Base-by-base conservation (phyloP, 495 filamentous ascomycete species). In the Parathielavia hyrcaniae region DNA sequence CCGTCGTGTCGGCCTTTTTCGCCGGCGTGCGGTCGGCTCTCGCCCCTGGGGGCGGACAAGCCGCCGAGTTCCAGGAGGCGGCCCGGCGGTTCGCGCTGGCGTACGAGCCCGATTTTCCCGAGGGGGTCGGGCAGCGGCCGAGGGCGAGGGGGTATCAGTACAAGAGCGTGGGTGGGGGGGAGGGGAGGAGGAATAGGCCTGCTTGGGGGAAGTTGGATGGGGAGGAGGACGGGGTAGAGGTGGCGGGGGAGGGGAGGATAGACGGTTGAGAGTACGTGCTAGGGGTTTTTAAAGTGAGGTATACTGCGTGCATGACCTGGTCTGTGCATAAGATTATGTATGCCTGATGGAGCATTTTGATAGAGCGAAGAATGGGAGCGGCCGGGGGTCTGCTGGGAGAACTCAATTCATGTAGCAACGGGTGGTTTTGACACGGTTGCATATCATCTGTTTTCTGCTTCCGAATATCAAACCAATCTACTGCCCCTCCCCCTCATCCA, bases 141-240 rank as follows among this genome's bases (percentile, higher is more conserved):
- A 78, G 91, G 59, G 75, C 91, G 41, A 81, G 92, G 62, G 92
- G 92, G 22, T 95, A 97, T 61, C 88, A 95, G 63, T 86, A 85
- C 59, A 88, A 87, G 66, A 78, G 83, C 50, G 79, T 83, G 76
- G 83, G 20, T 77, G 83, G n/a, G n/a, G 76, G 79, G 12, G 83
- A 86, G 57, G 69, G 74, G 22, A 86, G 79, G 70, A 86, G 84
- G 63, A 91, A 92, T 65, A 76, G 79, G 10, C 77, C 81, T 7
- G 80, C 82, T 0, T 96, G 85, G 73, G 79, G 66, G 58, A 71
- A 73, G 46, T 63, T 72, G 40, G 64, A 64, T 5, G 67, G 46
- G 12, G 67, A 35, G 13, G 44, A 23, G n/a, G 35, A 13, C 2
- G 71, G 69, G 55, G 70, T 63, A 20, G 79, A 77, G 17, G 69